Base-by-base conservation (phyloP, 176 grass and related monocot genomes). In the Chloris gayana region DNA sequence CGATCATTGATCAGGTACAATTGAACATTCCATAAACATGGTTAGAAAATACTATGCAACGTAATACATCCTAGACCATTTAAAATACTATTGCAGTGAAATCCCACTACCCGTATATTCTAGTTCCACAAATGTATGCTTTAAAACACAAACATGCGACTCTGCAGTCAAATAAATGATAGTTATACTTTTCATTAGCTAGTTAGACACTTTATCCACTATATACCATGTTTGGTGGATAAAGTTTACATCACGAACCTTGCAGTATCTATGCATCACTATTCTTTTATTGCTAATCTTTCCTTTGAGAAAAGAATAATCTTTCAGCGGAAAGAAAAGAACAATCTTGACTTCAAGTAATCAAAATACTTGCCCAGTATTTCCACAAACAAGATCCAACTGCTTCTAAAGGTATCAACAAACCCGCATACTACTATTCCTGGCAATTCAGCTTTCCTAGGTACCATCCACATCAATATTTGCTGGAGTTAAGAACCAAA, bases 401-500 rank as follows among this genome's bases (percentile, higher is more conserved):
- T 57, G 54, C 7, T 57, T 57, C 7, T 57, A 10, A 24, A 57
- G 21, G 49, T 54, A 46, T 46, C 46, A 54, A 79, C 47, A 4
- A 68, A 54, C 32, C 4, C 25, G 31, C 15, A 0, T 31, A 59
- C 53, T 9, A 14, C 10, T 68, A 56, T 80, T 79, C 24, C 22
- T 25, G 56, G 62, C 46, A 46, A 76, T 76, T 76, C 35, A 58
- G 46, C 30, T 72, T 77, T 72, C 82, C 6, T 72, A 60, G 26
- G 77, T 77, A 67, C n/a, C 38, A 77, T 26, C 77, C 35, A 59
- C 77, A 85, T 67, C 18, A 67, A 85, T 85, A 89, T 66, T 82
- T 2, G 38, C 67, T 67, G 73, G 87, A 89, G 72, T 85, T 66
- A 81, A 81, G 77, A 61, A 72, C 67, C 57, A 77, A 72, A 82